Percentiles rank a stretch among this genome's conserved stretches.
phyloP scores from a whole-genome alignment of 2,329 filamentous ascomycete species.

The Didymella glomerata region DNA sequence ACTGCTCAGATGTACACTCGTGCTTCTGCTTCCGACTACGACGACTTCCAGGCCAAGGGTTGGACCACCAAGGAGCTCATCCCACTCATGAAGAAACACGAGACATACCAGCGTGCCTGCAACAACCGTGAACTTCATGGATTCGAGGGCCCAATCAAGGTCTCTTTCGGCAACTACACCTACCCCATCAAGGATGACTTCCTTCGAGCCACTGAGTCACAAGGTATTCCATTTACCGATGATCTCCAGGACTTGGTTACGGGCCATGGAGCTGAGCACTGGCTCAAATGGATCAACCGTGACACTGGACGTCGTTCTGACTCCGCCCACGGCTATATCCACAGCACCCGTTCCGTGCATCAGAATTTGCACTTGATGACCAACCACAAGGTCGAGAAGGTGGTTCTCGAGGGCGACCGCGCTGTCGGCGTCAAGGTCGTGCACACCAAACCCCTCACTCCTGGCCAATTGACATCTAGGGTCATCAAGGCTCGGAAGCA shows the following conservation, averaged over 20 bases:
- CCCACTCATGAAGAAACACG: constrained; percentile 81
- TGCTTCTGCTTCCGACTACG: constrained; percentile 75
- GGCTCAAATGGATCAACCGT: constrained; percentile 85
- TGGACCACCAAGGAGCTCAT: constrained; percentile 79
- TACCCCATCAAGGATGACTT: constrained; percentile 87
- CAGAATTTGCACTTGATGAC: constrained; percentile 75
- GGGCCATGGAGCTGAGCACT: constrained; percentile 77
- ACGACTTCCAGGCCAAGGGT: constrained; percentile 81
- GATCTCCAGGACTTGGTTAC: constrained; percentile 77
- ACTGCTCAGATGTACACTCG: constrained; percentile 72
- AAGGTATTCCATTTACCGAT: constrained; percentile 78
- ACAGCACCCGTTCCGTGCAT: constrained; percentile 75
- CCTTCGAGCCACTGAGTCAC: constrained; percentile 74
- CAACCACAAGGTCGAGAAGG: constrained; percentile 81
- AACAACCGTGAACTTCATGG: constrained; percentile 73
- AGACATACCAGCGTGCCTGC: constrained; percentile 72
- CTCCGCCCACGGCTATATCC: constrained; percentile 79
- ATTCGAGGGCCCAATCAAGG: constrained; percentile 82
- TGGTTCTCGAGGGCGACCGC: constrained; percentile 75
- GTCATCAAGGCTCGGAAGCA: constrained; percentile 75
- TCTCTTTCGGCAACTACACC: constrained; percentile 79
- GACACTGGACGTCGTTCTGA: constrained; percentile 76
- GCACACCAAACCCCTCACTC: constrained; percentile 72
- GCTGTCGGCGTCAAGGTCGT: constrained; percentile 77
- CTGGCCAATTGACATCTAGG: constrained; percentile 60